Evolutionary conservation across 2,329 filamentous ascomycete genomes (phyloP), one percentile per base, ranked within the genome.

Genomic region (Rosellinia necatrix): DNA sequence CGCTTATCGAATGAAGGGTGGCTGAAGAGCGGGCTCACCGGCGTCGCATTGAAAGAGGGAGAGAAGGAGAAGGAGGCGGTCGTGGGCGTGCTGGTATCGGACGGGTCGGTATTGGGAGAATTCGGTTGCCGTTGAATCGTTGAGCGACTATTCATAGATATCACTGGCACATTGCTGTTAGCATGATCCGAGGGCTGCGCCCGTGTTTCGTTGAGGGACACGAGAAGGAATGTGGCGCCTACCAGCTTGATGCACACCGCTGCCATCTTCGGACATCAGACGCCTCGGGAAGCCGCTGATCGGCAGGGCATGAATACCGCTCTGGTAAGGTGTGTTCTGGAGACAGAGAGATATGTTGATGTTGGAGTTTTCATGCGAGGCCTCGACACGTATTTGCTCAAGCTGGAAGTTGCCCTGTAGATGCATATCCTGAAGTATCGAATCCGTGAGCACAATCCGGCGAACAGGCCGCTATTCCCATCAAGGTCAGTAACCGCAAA

Each of bases 211-310:
- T 15, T 27, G n/a, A n/a, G n/a, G n/a, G n/a, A n/a, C n/a, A n/a
- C n/a, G n/a, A n/a, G n/a, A n/a, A n/a, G n/a, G n/a, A n/a, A n/a
- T n/a, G n/a, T n/a, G n/a, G n/a, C 15, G 3, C 63, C 46, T 54
- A 68, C 65, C 59, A 22, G 64, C 56, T 40, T 65, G 65, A 44
- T 58, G 62, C 24, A 59, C 55, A 2, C 63, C 51, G 32, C 61
- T 59, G 10, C 60, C 64, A 53, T 67, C 69, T 41, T 70, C 68
- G 5, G 58, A 61, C 67, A 71, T 70, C 25, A 71, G 46, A 7
- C 53, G 62, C 4, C 69, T 59, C 29, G 69, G 69, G 29, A 70
- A 70, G 10, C 69, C 69, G 47, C 69, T 71, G 25, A 71, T 70
- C 8, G 65, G 68, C 15, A 71, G 56, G 17, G 61, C 61, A 9